Evolutionary conservation across 371 early-diverging fungal genomes (phyloP), one percentile per base, ranked within the genome.

Genomic region (Rhizopus delemar): DNA sequence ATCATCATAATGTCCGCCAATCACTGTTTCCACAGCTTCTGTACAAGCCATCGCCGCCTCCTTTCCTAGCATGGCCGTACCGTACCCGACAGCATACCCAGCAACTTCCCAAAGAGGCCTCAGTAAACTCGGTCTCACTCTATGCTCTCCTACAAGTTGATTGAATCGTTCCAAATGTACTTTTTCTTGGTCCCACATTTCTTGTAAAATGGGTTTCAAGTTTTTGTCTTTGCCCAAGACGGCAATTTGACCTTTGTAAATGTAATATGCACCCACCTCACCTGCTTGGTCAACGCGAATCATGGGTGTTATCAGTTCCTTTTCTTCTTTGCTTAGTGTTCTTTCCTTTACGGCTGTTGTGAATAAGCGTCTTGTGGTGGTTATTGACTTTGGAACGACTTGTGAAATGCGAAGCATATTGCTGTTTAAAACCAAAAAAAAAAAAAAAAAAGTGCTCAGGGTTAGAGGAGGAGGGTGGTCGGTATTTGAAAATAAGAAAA

Each of bases 31-130:
- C 13, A 97, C 98, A 1, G 98, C 98, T 66, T 98, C 98, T 0
- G 98, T 98, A 73, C 96, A 96, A 3, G 95, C 93, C 98, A 98
- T 98, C 29, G 97, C 96, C 5, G 95, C 95, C 57, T 93, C 91
- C 63, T 92, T 90, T 12, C 98, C 98, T 68, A 97, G 62, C 56
- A 93, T 51, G 5, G 96, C 98, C 0, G 98, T 93, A 4, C 85
- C 88, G 28, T 84, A 89, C 15, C 98, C 98, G 5, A 97, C 78
- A 0, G 87, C 82, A 60, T 87, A 97, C 3, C 98, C 98, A 5
- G 92, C 92, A 4, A 84, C 77, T 53, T 92, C 89, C 89, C 96
- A 95, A 7, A 95, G 32, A 1, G 98, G 98, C 33, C 88, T 78
- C 62, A 98, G 62, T 8, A 90, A 62, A 22, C 94, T 90, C 0